phyloP scores from a whole-genome alignment of 306 rosid genomes.

The Begonia loranthoides region DNA sequence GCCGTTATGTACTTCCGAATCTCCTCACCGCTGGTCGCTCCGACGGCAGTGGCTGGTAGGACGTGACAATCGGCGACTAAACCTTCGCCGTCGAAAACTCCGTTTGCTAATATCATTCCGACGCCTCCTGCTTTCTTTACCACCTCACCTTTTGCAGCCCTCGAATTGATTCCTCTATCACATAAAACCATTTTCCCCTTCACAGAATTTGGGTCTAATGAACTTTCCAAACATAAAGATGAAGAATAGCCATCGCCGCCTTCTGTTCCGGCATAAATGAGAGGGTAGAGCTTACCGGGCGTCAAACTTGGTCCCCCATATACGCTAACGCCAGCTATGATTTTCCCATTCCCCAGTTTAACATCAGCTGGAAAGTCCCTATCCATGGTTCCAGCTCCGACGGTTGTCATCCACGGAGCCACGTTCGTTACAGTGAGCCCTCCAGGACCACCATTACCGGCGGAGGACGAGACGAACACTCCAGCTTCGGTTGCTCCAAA shows the following conservation, averaged over 20 bases:
- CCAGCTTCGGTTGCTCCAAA: constrained; percentile 50
- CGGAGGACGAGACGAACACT: constrained; percentile 69
- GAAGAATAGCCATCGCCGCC: constrained; percentile 73
- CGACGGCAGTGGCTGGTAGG: constrained; percentile 69
- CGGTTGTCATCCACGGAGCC: constrained; percentile 86
- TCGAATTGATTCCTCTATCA: constrained; percentile 76
- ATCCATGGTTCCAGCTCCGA: constrained; percentile 88
- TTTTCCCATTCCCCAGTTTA: constrained; percentile 58
- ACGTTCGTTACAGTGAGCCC: constrained; percentile 69
- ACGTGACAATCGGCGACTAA: constrained; percentile 85
- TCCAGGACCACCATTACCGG: constrained; percentile 87
- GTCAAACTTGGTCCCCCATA: constrained; percentile 66
- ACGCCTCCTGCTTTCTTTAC: constrained; percentile 75
- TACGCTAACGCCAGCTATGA: constrained; percentile 42
- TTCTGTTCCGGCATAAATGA: constrained; percentile 54
- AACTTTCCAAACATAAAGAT: constrained; percentile 70
- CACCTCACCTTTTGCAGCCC: constrained; percentile 75
- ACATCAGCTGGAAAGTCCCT: constrained; percentile 80
- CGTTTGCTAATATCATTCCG: constrained; percentile 82
- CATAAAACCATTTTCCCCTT: constrained; percentile 67
- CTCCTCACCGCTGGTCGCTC: constrained; percentile 53
- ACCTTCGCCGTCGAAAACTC: constrained; percentile 81
- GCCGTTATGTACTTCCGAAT: constrained; percentile 41
- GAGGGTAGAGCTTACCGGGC: constrained; percentile 56
- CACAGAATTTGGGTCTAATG: constrained; percentile 43